Conservation (phyloP, 352 stramenopile genomes). For the Phytopythium boreale region DNA sequence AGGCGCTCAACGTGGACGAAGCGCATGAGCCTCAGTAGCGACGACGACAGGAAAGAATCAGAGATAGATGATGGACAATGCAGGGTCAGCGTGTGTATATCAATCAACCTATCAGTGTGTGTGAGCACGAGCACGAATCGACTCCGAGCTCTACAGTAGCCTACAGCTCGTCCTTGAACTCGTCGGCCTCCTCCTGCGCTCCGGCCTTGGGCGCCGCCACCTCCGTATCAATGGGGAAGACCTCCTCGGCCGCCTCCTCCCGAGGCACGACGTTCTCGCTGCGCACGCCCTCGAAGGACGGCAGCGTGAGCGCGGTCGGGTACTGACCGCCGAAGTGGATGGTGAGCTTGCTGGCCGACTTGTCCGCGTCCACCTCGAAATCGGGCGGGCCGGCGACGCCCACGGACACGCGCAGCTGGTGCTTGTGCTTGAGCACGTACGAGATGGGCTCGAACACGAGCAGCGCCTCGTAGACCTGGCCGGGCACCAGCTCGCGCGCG, state of each 20-base stretch:
- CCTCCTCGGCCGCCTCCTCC: constrained; percentile 24
- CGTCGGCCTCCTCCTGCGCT: constrained; percentile 42
- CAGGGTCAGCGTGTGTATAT: neutral
- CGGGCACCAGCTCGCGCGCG: constrained; percentile 51
- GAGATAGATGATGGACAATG: too few species aligned
- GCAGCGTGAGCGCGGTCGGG: constrained; percentile 70
- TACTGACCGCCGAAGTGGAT: constrained; percentile 71
- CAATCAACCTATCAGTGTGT: neutral
- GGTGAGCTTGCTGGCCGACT: constrained; percentile 63
- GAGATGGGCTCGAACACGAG: constrained; percentile 73
- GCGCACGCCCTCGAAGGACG: constrained; percentile 55
- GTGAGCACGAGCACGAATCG: neutral
- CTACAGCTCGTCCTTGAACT: constrained; percentile 55
- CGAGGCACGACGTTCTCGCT: constrained; percentile 56
- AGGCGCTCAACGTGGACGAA: constrained; percentile 28
- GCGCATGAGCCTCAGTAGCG: too few species aligned
- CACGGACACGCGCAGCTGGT: constrained; percentile 74
- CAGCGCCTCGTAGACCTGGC: constrained; percentile 74
- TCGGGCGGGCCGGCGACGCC: constrained; percentile 50
- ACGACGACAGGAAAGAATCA: too few species aligned
- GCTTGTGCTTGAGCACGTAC: constrained; percentile 74
- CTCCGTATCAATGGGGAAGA: constrained; percentile 14
- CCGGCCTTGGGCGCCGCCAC: constrained; percentile 11
- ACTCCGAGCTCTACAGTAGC: neutral
- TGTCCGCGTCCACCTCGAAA: constrained; percentile 44